Base-by-base conservation (phyloP, 345 rosid genomes). In the Cardamine resedifolia region DNA sequence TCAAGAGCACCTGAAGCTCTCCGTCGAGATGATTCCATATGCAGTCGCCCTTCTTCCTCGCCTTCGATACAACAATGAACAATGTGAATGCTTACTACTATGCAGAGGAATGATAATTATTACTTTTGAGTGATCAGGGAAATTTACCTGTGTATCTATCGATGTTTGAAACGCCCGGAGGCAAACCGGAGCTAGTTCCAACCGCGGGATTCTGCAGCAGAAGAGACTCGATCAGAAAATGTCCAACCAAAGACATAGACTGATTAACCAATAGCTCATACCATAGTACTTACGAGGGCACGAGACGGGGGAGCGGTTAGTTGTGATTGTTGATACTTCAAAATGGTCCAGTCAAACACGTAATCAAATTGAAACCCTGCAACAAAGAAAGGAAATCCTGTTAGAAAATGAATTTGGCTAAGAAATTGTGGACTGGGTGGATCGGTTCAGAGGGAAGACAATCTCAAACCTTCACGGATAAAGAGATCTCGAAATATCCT, bases 291-390 rank as follows among this genome's bases (percentile, higher is more conserved):
- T 71, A 61, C 77, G 10, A 74, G 24, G 28, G 88, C 79, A 68
- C 92, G 90, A 49, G 93, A 20, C 18, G 96, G 89, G 31, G 97
- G 96, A 65, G 91, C 83, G 7, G 93, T 78, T 77, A 87, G 83
- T 71, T 91, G 99, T 49, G 99, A 88, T 63, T 91, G 97, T 83
- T 95, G 99, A 72, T 90, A 94, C 81, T 94, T 94, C 85, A 94
- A 70, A 73, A 94, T 94, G 34, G 99, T 95, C 99, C 99, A 95
- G 77, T 95, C 99, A 80, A 95, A 95, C 19, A 95, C 93, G 24
- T 89, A 90, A 75, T 95, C 99, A 55, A 92, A 89, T 79, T 95
- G 99, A 80, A 91, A 95, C 78, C 99, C 97, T 41, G 45, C 16
- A 39, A 39, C 47, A 8, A n/a, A 50, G 65, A 21, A 31, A 66